Conservation (phyloP, 176 grass and related monocot species). For the Musa troglodytarum region DNA sequence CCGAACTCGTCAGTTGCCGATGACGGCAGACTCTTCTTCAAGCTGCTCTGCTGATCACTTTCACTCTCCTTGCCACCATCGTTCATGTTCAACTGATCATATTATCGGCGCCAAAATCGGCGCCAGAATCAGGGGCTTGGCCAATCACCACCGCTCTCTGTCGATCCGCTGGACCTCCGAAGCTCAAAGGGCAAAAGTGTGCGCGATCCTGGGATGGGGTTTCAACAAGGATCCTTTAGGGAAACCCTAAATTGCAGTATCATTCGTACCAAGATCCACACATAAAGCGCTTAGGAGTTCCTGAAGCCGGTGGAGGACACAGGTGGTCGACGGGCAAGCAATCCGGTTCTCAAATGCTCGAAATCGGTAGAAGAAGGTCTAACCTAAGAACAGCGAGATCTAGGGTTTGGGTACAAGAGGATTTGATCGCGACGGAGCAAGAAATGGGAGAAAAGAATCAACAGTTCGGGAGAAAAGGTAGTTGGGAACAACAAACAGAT, state of each 20-base stretch:
- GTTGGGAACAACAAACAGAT: not conserved
- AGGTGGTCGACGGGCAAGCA: too few relatives aligned
- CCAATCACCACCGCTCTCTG: not conserved
- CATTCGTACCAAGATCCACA: not conserved
- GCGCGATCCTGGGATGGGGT: not conserved
- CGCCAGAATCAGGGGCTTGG: not conserved
- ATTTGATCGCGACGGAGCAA: not conserved
- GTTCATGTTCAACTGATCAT: slow-evolving; percentile 58
- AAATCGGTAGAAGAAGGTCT: not conserved
- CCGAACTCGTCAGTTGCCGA: slow-evolving; percentile 47
- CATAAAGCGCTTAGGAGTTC: not conserved
- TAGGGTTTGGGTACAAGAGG: not conserved
- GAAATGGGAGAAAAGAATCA: not conserved
- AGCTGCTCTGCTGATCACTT: slow-evolving; percentile 15
- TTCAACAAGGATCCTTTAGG: not conserved
- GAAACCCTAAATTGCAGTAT: not conserved
- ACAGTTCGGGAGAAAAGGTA: not conserved
- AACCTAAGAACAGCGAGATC: not conserved
- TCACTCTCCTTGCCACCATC: slow-evolving; percentile 28
- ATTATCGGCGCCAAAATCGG: slow-evolving; percentile 30
- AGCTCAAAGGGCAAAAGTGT: not conserved
- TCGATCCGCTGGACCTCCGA: not conserved
- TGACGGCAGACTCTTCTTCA: slow-evolving; percentile 16
- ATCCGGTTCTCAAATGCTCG: not conserved
- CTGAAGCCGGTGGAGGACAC: not conserved